phyloP scores from a whole-genome alignment of 2,329 filamentous ascomycete genomes.

The Stachybotrys echinatus region DNA sequence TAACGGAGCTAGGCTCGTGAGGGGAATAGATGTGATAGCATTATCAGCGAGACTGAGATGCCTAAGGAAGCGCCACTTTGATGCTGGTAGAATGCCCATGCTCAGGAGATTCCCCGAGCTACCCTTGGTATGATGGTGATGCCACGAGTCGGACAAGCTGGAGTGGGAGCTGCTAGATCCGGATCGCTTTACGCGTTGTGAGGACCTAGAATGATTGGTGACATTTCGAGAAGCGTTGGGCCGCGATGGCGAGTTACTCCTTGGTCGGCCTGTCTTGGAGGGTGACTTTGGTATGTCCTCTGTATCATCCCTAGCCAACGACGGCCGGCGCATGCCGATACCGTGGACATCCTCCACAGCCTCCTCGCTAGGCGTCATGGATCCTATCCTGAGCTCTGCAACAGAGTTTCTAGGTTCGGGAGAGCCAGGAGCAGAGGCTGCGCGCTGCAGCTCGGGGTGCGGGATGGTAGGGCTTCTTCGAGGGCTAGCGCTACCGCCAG shows the following conservation, averaged over 20 bases:
- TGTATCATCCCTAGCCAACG: constrained; percentile 39
- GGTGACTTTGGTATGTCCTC: constrained; percentile 39
- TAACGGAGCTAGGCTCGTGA: constrained; percentile 71
- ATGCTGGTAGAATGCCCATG: constrained; percentile 67
- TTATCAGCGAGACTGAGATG: constrained; percentile 93
- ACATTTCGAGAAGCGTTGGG: constrained; percentile 71
- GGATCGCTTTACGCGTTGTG: constrained; percentile 75
- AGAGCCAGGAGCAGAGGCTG: constrained; percentile 64
- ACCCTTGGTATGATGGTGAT: constrained; percentile 52
- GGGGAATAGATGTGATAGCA: constrained; percentile 73
- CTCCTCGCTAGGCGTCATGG: constrained; percentile 49
- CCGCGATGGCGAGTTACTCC: constrained; percentile 78
- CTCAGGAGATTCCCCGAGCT: constrained; percentile 75
- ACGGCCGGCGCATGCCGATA: constrained; percentile 29
- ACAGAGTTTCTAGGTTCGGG: constrained; percentile 43
- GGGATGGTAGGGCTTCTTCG: constrained; percentile 58
- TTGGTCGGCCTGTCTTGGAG: constrained; percentile 44
- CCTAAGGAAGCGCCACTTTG: constrained; percentile 92
- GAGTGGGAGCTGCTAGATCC: constrained; percentile 93
- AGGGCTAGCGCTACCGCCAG: constrained; percentile 44
- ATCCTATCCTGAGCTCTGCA: constrained; percentile 52
- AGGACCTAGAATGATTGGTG: constrained; percentile 60
- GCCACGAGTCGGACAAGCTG: constrained; percentile 60
- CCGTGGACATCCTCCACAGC: constrained; percentile 36
- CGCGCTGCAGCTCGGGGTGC: constrained; percentile 61